Base-by-base conservation (phyloP, 352 stramenopile genomes). In the Pythium aphanidermatum region DNA sequence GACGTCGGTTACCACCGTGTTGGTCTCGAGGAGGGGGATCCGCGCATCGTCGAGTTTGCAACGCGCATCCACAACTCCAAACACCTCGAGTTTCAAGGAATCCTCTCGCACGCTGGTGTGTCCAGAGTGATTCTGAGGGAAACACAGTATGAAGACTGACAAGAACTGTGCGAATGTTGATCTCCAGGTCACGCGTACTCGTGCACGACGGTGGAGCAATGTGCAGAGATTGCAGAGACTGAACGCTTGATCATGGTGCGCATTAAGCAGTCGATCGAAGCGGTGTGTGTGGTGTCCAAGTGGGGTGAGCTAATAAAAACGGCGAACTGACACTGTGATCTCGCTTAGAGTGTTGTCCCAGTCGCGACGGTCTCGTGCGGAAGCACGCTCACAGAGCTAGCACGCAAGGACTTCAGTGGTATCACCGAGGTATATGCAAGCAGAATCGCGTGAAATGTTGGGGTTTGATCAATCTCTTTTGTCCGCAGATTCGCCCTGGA, bases 1-100 rank as follows among this genome's bases (percentile, higher is more conserved):
- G 77, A 86, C 31, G 72, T 86, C 0, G 77, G 77, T 25, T 90
- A 90, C 38, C 74, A 89, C 52, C 77, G 77, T 19, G 77, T 86
- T 21, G 77, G 74, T 2, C 48, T 89, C 16, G 77, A 86, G 33
- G 65, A 83, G 35, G 42, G 61, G 24, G 72, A 86, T 23, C 63
- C 70, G 10, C 58, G 55, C 9, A 57, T 89, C 28, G 55, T 76
- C 5, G 53, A 68, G 46, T 63, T 86, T 29, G 74, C 72, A 6
- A 44, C 65, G 40, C 59, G 69, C 24, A 79, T 89, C 43, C 60
- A 72, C 41, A 57, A 66, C 33, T 74, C 71, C 1, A 64, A 43
- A 6, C 68, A 51, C 21, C 55, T 89, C 5, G 61, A 75, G 43
- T 84, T 89, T 32, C 27, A 63, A 6, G 74, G 77, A 14, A 58